Base-by-base conservation (phyloP, 2,329 filamentous ascomycete species). In the Scytalidium sp. region DNA sequence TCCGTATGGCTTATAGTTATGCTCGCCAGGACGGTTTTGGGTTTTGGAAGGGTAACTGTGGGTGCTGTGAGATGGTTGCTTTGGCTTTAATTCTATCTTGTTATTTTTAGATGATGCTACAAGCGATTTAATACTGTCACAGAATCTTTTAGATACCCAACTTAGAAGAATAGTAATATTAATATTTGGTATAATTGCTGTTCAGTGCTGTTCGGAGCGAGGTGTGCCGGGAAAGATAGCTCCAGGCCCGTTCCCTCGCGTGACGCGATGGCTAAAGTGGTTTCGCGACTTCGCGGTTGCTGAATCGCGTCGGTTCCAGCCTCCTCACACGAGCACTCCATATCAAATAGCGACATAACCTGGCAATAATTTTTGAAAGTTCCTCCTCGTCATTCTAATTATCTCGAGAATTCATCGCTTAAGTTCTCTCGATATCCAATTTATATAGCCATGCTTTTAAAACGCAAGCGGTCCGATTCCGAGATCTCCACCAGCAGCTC, bases 1-100 rank as follows among this genome's bases (percentile, higher is more conserved):
- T 90, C 87, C 69, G 85, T 95, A 15, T 97, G 93, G 91, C 82
- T 95, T 51, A 75, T 96, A 27, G 92, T 97, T 20, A 88, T 91
- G 66, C 75, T 93, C 20, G 74, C 87, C 46, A 81, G 89, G 52
- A 67, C 88, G 13, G 70, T 88, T 29, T 72, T 84, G 52, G 83
- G 84, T 10, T 59, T 87, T 1, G 78, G 85, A 41, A 79, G 79
- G 42, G 84, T 83, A 2, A 62, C 81, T 0, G 72, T 83, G 45
- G 70, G 74, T 10, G 77, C 80, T 9, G 74, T 88, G n/a, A 78
- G 79, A 63, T 97, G 93, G 93, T 69, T 97, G 64, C 71, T 96
- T 55, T 96, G 89, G 89, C 67, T 94, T 46, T 63, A 50, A 55
- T 60, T 40, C 45, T 36, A 36, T 10, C 32, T 36, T 36, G 32